phyloP scores from a whole-genome alignment of 2,329 filamentous ascomycete species.

The Colletotrichum orchidophilum region DNA sequence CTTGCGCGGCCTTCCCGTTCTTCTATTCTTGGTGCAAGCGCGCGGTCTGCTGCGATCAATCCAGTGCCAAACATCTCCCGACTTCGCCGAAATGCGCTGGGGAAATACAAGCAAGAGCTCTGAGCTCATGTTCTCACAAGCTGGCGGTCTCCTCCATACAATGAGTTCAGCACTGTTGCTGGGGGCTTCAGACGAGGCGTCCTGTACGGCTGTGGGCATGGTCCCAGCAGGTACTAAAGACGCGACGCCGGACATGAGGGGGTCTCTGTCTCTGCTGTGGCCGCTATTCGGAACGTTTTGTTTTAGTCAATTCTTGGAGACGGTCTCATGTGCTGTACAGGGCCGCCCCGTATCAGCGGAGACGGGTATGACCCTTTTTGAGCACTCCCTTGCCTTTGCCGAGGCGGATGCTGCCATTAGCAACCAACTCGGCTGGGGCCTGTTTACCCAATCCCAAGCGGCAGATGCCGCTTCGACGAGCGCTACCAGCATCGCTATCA shows the following conservation, averaged over 20 bases:
- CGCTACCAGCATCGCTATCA: conserved; percentile 55
- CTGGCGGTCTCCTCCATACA: conserved; percentile 75
- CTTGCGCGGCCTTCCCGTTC: conserved; percentile 76
- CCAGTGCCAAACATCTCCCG: conserved; percentile 86
- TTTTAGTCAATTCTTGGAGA: conserved; percentile 88
- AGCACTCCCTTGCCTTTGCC: conserved; percentile 94
- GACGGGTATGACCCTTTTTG: conserved; percentile 95
- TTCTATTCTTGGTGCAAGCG: conserved; percentile 75
- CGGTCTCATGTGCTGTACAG: conserved; percentile 86
- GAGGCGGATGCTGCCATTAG: conserved; percentile 91
- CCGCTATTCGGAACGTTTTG: conserved; percentile 76
- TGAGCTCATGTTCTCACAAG: conserved; percentile 74
- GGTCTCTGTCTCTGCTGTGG: conserved; percentile 82
- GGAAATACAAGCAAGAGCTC: conserved; percentile 72
- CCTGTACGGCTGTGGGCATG: conserved; percentile 82
- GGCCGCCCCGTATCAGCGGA: conserved; percentile 83
- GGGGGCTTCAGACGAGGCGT: conserved; percentile 77
- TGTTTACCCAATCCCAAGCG: conserved; percentile 63
- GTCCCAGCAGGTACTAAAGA: conserved; percentile 62
- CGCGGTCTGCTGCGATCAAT: conserved; percentile 81
- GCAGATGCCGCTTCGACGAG: conserved; percentile 37
- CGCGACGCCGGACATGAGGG: conserved; percentile 66
- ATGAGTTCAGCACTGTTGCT: conserved; percentile 78
- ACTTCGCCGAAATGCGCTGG: conserved; percentile 76
- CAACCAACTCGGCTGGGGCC: conserved; percentile 78